Evolutionary conservation across 2,329 filamentous ascomycete genomes (phyloP), one percentile per base, ranked within the genome.

Genomic region (Xylaria sp.): DNA sequence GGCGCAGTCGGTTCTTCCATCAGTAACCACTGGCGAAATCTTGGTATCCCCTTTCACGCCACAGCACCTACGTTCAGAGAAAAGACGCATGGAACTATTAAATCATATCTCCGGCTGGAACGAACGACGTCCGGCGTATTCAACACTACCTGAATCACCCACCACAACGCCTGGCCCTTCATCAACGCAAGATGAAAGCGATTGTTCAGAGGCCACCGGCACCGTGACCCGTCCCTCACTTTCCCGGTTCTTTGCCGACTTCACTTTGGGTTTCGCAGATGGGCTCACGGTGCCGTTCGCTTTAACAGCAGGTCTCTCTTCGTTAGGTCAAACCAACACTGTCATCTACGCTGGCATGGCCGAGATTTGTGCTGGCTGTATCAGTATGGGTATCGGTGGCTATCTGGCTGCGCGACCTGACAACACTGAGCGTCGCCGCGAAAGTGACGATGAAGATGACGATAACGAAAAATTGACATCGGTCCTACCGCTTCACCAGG

Each of bases 211-310:
- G 31, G 19, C 33, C 17, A 12, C 23, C 7, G 9, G 23, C 17
- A 12, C 19, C 9, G 9, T 17, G 23, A 28, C 49, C 25, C 28
- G 37, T 8, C 42, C 51, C 17, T 46, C 17, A 5, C 66, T 65
- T 35, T 68, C 72, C 3, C 68, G 67, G 2, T 72, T 86, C 55
- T 76, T 89, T 15, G 82, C 84, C 47, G 88, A 92, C 75, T 82
- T 88, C 65, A 92, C 91, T 63, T 89, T 94, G 68, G 91, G 91
- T 56, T 87, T 93, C 69, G 89, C 90, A 0, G 91, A 94, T 72
- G 91, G 91, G 15, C 82, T 94, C 69, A 94, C 91, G 0, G 91
- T 94, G 0, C 91, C 91, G 0, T 94, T 94, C 69, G 91, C 91
- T 15, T 80, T 94, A 38, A 92, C 89, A 0, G 91, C 91, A 0